A percentile compares a stretch with the other conserved stretches of the same genome.
Conservation (phyloP, 2,329 filamentous ascomycete genomes). For the Colletotrichum sp. region DNA sequence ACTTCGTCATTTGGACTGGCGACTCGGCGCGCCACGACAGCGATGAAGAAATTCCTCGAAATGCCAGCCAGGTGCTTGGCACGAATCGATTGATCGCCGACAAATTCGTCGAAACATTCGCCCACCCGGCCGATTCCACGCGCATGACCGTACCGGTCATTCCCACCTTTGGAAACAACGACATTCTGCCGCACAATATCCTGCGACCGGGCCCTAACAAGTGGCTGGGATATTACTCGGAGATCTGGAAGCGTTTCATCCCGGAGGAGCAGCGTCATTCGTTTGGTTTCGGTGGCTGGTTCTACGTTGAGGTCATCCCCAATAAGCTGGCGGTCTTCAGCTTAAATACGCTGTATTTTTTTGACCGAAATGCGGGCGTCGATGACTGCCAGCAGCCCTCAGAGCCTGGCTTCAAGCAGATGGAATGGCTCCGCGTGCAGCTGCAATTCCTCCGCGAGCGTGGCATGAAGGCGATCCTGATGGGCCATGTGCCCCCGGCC, state of each 20-base stretch:
- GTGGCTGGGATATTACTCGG: slow-evolving; percentile 79
- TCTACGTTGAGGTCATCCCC: slow-evolving; percentile 90
- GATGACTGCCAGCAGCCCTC: slow-evolving; percentile 82
- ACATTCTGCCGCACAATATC: slow-evolving; percentile 97
- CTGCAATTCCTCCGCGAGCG: slow-evolving; percentile 81
- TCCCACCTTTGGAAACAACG: slow-evolving; percentile 95
- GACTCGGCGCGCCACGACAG: slow-evolving; percentile 91
- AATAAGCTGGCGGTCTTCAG: slow-evolving; percentile 87
- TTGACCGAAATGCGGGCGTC: slow-evolving; percentile 89
- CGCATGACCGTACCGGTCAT: slow-evolving; percentile 79
- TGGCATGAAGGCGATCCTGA: slow-evolving; percentile 93
- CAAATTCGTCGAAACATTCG: slow-evolving; percentile 79
- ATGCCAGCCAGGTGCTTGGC: slow-evolving; percentile 73
- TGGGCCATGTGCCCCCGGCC: slow-evolving; percentile 92
- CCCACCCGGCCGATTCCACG: slow-evolving; percentile 55
- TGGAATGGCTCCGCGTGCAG: slow-evolving; percentile 95
- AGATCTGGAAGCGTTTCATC: slow-evolving; percentile 86
- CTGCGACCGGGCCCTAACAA: slow-evolving; percentile 83
- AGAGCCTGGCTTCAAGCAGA: slow-evolving; percentile 91
- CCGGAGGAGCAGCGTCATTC: slow-evolving; percentile 91
- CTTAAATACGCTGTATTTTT: slow-evolving; percentile 96
- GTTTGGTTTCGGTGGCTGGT: slow-evolving; percentile 94
- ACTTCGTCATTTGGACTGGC: slow-evolving; percentile 93
- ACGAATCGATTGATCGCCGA: slow-evolving; percentile 78
- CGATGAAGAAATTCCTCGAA: slow-evolving; percentile 81